Conservation (phyloP, 2,329 filamentous ascomycete species). For the Dichotomopilus funicola region DNA sequence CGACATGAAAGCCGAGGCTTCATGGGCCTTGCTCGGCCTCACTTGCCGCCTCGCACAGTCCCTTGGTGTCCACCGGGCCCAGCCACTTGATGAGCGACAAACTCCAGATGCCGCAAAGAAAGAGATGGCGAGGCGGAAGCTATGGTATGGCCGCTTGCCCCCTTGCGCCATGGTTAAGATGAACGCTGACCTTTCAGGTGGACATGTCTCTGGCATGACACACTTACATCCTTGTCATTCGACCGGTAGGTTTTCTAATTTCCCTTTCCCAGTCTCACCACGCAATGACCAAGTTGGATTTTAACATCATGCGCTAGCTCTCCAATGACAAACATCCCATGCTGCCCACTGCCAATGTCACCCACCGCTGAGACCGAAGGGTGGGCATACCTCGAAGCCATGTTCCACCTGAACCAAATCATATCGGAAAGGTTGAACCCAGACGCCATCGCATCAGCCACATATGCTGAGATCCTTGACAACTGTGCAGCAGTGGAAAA, state of each 20-base stretch:
- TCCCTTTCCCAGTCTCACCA: neutral
- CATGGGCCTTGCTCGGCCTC: slow-evolving; percentile 58
- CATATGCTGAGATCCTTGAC: slow-evolving; percentile 49
- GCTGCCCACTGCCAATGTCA: slow-evolving; percentile 46
- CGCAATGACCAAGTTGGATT: neutral
- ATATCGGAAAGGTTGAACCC: slow-evolving; percentile 53
- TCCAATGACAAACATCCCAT: slow-evolving; percentile 56
- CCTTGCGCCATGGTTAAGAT: neutral
- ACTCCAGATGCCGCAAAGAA: slow-evolving; percentile 42
- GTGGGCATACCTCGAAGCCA: slow-evolving; percentile 55
- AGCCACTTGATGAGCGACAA: slow-evolving; percentile 40
- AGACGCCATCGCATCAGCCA: slow-evolving; percentile 43
- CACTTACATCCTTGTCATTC: slow-evolving; percentile 58
- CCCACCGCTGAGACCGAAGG: slow-evolving; percentile 39
- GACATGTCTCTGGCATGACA: slow-evolving; percentile 63
- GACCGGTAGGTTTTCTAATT: slow-evolving; percentile 41
- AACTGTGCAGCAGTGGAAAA: slow-evolving; percentile 50
- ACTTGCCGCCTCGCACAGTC: slow-evolving; percentile 61
- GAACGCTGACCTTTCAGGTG: slow-evolving; percentile 34
- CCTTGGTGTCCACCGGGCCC: slow-evolving; percentile 51
- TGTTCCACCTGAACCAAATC: slow-evolving; percentile 58
- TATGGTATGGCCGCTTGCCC: slow-evolving; percentile 39
- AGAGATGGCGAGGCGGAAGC: slow-evolving; percentile 47
- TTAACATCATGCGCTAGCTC: slow-evolving; percentile 32
- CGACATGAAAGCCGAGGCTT: slow-evolving; percentile 64